phyloP scores from a whole-genome alignment of 257 asterid genomes.

The Salvia splendens region DNA sequence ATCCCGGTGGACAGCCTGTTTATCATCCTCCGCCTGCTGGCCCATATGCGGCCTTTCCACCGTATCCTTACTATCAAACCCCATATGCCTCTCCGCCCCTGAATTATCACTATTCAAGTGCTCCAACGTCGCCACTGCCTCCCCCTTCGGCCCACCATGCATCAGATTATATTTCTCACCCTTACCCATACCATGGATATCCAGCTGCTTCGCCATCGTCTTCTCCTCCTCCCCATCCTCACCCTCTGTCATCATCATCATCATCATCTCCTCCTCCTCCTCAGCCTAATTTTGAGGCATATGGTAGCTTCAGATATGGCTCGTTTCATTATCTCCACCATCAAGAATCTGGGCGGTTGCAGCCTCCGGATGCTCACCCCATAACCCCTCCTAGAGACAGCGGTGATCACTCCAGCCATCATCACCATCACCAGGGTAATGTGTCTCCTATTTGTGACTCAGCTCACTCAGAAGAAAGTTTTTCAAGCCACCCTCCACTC shows the following conservation, averaged over 20 bases:
- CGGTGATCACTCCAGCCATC: constrained; percentile 33
- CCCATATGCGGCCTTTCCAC: constrained; percentile 48
- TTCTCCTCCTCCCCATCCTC: constrained; percentile 42
- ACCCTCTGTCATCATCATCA: not conserved
- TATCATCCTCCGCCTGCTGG: constrained; percentile 40
- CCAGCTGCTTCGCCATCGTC: constrained; percentile 32
- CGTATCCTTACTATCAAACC: constrained; percentile 55
- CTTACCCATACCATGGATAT: constrained; percentile 55
- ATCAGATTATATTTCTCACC: constrained; percentile 41
- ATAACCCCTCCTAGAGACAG: constrained; percentile 42
- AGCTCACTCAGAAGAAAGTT: constrained; percentile 35
- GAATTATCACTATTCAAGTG: constrained; percentile 44
- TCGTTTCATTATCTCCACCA: constrained; percentile 48
- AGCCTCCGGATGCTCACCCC: constrained; percentile 44
- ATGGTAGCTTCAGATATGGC: constrained; percentile 50
- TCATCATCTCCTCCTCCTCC: constrained; percentile 33
- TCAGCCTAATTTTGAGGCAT: constrained; percentile 41
- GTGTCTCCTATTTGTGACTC: constrained; percentile 41
- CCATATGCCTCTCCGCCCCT: constrained; percentile 45
- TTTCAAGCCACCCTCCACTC: constrained; percentile 45
- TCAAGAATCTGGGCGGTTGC: constrained; percentile 49
- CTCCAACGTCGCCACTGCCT: constrained; percentile 42
- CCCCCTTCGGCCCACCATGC: constrained; percentile 42
- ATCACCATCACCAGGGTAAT: constrained; percentile 43
- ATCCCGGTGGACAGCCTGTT: constrained; percentile 34